A percentile compares a stretch with the other conserved stretches of the same genome.
These are phyloP conservation scores for Pythium rishiriense DNA, from an alignment of 352 stramenopile species.

Conservation along the genomic window DNA sequence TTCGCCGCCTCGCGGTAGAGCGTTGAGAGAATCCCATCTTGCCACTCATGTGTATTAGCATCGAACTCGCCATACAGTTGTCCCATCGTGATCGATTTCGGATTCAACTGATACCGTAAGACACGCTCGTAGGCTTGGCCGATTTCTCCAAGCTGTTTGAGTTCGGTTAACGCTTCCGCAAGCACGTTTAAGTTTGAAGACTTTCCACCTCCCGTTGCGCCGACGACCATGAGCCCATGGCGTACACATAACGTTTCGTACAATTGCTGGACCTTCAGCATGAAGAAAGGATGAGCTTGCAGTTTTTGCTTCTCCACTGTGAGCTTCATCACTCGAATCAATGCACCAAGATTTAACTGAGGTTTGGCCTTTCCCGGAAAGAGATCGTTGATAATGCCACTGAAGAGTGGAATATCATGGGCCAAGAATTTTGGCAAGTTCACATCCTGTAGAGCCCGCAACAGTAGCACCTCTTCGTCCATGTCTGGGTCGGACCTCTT, in stretches of 20 bases:
- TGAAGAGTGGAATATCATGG: constrained; percentile 94
- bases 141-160: constrained; percentile 79
- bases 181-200: constrained; percentile 87
- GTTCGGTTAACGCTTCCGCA: constrained; percentile 79
- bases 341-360: constrained; percentile 89
- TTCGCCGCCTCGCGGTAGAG: constrained; percentile 90
- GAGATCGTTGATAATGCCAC: constrained; percentile 93
- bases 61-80: constrained; percentile 96
- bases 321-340: constrained; percentile 87
- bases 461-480: constrained; percentile 92
- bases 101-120: constrained; percentile 89
- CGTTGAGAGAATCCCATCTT: constrained; percentile 91
- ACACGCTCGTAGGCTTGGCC: constrained; percentile 88
- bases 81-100: constrained; percentile 96
- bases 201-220: constrained; percentile 92
- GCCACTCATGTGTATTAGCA: constrained; percentile 94
- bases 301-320: constrained; percentile 82
- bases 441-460: constrained; percentile 93
- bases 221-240: constrained; percentile 95
- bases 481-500: constrained; percentile 92
- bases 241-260: constrained; percentile 95
- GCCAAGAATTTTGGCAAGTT: constrained; percentile 96
- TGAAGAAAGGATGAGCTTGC: constrained; percentile 90
- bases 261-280: constrained; percentile 93
- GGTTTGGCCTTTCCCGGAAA: constrained; percentile 91